phyloP scores from a whole-genome alignment of 768 basidiomycete species.

The Tulasnella calospora region DNA sequence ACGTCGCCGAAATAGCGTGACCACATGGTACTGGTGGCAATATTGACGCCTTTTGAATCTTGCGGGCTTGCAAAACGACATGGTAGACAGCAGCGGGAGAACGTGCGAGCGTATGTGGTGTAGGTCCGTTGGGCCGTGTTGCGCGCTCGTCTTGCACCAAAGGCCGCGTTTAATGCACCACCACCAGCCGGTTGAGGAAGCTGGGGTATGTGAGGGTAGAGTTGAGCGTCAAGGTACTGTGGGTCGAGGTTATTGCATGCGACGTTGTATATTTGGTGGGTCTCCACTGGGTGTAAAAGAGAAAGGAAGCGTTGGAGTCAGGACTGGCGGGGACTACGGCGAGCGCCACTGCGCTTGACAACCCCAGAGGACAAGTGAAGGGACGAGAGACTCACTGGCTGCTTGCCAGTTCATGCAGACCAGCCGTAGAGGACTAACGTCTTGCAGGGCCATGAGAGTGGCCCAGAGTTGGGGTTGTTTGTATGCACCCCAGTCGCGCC shows the following conservation, averaged over 20 bases:
- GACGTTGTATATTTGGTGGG: not conserved
- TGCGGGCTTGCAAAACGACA: not conserved
- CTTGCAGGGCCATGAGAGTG: not conserved
- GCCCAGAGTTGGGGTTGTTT: slow-evolving; percentile 10
- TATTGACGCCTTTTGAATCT: not conserved
- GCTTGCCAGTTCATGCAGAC: slow-evolving; percentile 4
- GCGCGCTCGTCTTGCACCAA: not conserved
- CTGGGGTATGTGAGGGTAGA: not conserved
- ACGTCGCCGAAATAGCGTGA: slow-evolving; percentile 19
- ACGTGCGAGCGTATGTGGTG: slow-evolving; percentile 6
- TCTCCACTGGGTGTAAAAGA: not conserved
- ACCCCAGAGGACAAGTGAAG: not conserved
- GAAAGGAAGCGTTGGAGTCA: not conserved
- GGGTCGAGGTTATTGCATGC: slow-evolving; percentile 11
- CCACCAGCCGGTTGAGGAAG: not conserved
- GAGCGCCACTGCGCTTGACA: not conserved
- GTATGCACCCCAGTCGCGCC: not conserved
- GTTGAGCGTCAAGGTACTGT: slow-evolving; percentile 8
- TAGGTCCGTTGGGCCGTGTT: not conserved
- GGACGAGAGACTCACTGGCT: not conserved
- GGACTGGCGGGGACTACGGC: not conserved
- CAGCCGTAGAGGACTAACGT: not conserved
- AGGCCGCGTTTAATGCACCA: not conserved
- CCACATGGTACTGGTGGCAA: not conserved
- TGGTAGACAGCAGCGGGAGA: slow-evolving; percentile 18